Evolutionary conservation across 2,329 filamentous ascomycete species (phyloP).

Genomic region (Coniella lustricola): DNA sequence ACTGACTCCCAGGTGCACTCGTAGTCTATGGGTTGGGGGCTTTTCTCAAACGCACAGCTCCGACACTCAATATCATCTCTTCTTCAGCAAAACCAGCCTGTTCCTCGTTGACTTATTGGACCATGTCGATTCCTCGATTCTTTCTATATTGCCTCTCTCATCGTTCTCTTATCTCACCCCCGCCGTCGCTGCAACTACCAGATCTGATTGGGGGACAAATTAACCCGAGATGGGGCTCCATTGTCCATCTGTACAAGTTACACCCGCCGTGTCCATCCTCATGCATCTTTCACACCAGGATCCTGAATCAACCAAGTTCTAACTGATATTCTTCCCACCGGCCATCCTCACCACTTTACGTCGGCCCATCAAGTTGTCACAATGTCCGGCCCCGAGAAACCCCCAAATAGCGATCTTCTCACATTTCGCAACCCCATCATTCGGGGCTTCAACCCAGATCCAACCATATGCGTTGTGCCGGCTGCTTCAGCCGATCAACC

Average conservation of each 20-base stretch:
- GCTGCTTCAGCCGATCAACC: conserved; percentile 21
- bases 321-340: neutral
- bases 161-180: neutral
- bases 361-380: too few relatives aligned
- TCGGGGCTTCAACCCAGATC: conserved; percentile 56
- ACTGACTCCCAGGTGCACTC: too few relatives aligned
- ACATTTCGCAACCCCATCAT: conserved; percentile 46
- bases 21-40: too few relatives aligned
- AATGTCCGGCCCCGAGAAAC: conserved; percentile 4
- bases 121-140: too few relatives aligned
- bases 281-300: neutral
- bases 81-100: too few relatives aligned
- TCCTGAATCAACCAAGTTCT: too few relatives aligned
- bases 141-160: too few relatives aligned
- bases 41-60: too few relatives aligned
- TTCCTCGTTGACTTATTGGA: too few relatives aligned
- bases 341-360: too few relatives aligned
- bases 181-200: neutral
- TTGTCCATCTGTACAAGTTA: neutral
- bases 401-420: neutral
- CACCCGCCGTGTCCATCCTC: too few relatives aligned
- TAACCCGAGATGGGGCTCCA: conserved; percentile 13
- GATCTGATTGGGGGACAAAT: conserved; percentile 21
- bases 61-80: too few relatives aligned
- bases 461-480: conserved; percentile 37